Percentiles rank a stretch among this genome's conserved stretches.
These are phyloP conservation scores for Fusarium scirpi DNA, from an alignment of 2,329 filamentous ascomycete genomes.

Conservation along the genomic window DNA sequence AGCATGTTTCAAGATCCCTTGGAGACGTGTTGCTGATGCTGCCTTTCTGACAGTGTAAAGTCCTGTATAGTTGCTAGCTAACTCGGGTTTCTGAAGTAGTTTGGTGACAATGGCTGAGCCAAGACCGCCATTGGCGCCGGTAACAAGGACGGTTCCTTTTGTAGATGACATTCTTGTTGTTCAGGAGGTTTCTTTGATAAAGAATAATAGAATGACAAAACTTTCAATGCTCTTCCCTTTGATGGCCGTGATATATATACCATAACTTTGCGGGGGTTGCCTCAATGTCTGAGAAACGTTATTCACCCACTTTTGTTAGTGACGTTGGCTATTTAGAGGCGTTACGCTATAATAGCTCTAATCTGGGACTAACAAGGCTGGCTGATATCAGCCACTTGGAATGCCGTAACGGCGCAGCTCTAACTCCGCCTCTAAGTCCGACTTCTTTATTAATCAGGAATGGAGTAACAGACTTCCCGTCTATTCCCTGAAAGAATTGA, in stretches of 20 bases:
- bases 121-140: conserved; percentile 56
- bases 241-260: conserved; percentile 30
- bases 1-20: conserved; percentile 39
- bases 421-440: not conserved
- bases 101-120: conserved; percentile 51
- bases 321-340: not conserved
- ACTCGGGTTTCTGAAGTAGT: conserved; percentile 46
- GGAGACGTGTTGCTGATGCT: conserved; percentile 48
- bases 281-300: not conserved
- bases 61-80: conserved; percentile 51
- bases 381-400: conserved; percentile 44
- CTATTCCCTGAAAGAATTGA: not conserved
- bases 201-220: not conserved
- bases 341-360: not conserved
- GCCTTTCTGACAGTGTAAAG: conserved; percentile 54
- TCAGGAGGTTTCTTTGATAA: not conserved
- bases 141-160: conserved; percentile 52
- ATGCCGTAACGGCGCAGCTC: not conserved
- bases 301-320: conserved; percentile 32
- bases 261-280: not conserved
- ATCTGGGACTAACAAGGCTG: conserved; percentile 23
- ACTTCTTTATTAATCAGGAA: not conserved
- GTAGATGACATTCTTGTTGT: conserved; percentile 24
- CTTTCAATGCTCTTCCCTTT: not conserved
- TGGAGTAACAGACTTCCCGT: not conserved